Conservation (phyloP, 768 basidiomycete genomes). For the Trametes cingulata region DNA sequence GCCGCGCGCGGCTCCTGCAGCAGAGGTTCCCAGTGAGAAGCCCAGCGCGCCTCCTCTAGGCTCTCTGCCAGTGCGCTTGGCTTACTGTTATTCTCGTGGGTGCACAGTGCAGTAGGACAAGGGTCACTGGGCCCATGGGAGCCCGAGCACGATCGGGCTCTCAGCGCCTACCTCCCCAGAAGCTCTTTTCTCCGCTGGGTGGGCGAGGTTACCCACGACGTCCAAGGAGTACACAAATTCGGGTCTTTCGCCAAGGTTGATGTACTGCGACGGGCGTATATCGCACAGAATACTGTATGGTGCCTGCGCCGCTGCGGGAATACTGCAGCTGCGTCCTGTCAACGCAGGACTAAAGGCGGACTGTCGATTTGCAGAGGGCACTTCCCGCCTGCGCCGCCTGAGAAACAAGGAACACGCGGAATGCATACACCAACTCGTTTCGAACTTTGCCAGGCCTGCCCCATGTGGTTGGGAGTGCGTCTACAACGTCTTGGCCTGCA, state of each 20-base stretch:
- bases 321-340: not conserved
- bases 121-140: constrained; percentile 5
- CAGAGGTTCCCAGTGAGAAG: not conserved
- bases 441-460: not conserved
- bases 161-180: constrained; percentile 12
- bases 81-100: not conserved
- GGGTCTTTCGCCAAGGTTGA: no score
- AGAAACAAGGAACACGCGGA: not conserved
- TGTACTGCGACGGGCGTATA: no score
- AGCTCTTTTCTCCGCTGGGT: constrained; percentile 11
- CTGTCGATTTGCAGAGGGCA: not conserved
- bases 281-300: not conserved
- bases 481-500: no score
- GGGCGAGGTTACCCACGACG: constrained; percentile 13
- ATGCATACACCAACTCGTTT: not conserved
- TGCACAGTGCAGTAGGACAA: not conserved
- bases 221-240: not conserved
- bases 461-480: not conserved
- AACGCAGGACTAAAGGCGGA: not conserved
- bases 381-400: not conserved
- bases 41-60: not conserved
- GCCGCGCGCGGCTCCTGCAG: not conserved
- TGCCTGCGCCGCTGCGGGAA: not conserved
- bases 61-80: not conserved
- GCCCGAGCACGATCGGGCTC: constrained; percentile 17